These are phyloP conservation scores for Roridomyces roridus DNA, from an alignment of 768 basidiomycete genomes.

Conservation along the genomic window DNA sequence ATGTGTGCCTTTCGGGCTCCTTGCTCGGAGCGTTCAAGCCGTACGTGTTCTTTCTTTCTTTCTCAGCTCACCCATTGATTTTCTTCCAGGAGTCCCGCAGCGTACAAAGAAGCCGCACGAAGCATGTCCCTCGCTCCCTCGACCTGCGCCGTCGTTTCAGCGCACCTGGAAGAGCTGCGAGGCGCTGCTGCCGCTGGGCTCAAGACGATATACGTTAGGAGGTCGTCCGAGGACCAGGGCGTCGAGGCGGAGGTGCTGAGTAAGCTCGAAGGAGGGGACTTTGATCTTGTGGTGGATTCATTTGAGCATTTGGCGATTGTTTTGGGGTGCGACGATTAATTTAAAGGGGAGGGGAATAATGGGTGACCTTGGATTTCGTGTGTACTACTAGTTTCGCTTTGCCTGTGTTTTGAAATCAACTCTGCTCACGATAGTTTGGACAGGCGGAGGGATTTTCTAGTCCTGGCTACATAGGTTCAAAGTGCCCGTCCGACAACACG, in stretches of 20 bases:
- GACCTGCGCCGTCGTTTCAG: conserved; percentile 49
- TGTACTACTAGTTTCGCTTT: too few species aligned
- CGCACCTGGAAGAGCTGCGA: conserved; percentile 46
- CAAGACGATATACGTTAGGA: conserved; percentile 48
- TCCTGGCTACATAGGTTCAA: too few species aligned
- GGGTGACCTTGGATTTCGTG: too few species aligned
- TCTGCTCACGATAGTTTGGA: too few species aligned
- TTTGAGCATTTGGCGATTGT: conserved; percentile 22
- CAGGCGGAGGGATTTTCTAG: too few species aligned
- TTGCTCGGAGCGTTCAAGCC: conserved; percentile 14
- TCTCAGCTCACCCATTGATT: background rate
- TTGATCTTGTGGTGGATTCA: conserved; percentile 44
- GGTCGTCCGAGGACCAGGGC: conserved; percentile 39
- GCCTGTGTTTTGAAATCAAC: too few species aligned
- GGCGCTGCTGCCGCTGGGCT: conserved; percentile 44
- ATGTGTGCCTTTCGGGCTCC: conserved; percentile 19
- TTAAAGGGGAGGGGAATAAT: background rate
- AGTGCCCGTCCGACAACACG: too few species aligned
- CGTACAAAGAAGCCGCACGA: conserved; percentile 42
- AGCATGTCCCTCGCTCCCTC: conserved; percentile 39
- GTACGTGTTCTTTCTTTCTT: background rate
- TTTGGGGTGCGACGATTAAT: conserved; percentile 21
- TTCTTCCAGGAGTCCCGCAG: conserved; percentile 33
- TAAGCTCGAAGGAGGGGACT: conserved; percentile 45
- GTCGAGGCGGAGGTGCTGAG: conserved; percentile 26